Conservation (phyloP, 2,329 filamentous ascomycete genomes). For the Chalara sp. region DNA sequence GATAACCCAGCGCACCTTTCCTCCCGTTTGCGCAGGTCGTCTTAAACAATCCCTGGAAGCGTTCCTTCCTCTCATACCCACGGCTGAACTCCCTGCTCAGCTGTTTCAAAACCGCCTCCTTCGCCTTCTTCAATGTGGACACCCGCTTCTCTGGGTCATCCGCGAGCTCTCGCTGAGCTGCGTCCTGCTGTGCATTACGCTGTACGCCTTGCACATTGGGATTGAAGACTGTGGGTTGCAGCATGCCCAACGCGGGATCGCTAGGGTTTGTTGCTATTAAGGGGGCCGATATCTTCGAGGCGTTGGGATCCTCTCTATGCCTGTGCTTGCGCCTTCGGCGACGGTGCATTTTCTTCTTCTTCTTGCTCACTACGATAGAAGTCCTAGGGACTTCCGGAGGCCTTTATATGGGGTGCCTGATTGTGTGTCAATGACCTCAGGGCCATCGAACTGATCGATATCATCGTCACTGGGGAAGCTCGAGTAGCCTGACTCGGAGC, state of each 20-base stretch:
- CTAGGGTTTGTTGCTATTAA: conserved; percentile 17
- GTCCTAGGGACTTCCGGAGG: conserved; percentile 4
- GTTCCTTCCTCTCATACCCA: conserved; percentile 17
- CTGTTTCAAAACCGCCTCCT: conserved; percentile 53
- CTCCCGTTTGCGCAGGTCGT: conserved; percentile 20
- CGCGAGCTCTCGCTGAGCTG: conserved; percentile 47
- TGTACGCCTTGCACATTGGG: conserved; percentile 49
- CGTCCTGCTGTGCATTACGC: conserved; percentile 50
- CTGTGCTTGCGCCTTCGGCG: conserved; percentile 26
- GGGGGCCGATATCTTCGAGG: conserved; percentile 16
- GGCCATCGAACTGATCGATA: conserved; percentile 17
- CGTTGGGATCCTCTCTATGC: conserved; percentile 21
- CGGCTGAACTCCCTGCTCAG: conserved; percentile 45
- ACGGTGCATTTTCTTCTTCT: conserved; percentile 34
- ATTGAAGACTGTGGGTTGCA: conserved; percentile 51
- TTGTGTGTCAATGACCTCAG: conserved; percentile 17
- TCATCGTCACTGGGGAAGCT: conserved; percentile 17
- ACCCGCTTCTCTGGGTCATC: conserved; percentile 49
- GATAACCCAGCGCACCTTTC: conserved; percentile 28
- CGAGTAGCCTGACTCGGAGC: conserved; percentile 18
- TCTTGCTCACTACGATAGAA: conserved; percentile 35
- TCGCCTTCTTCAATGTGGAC: conserved; percentile 50
- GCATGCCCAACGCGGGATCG: conserved; percentile 25
- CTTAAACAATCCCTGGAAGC: conserved; percentile 19
- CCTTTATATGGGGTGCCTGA: conserved; percentile 1